These are phyloP conservation scores for Aspergillus funiculosus DNA, from an alignment of 495 filamentous ascomycete genomes.

Conservation along the genomic window DNA sequence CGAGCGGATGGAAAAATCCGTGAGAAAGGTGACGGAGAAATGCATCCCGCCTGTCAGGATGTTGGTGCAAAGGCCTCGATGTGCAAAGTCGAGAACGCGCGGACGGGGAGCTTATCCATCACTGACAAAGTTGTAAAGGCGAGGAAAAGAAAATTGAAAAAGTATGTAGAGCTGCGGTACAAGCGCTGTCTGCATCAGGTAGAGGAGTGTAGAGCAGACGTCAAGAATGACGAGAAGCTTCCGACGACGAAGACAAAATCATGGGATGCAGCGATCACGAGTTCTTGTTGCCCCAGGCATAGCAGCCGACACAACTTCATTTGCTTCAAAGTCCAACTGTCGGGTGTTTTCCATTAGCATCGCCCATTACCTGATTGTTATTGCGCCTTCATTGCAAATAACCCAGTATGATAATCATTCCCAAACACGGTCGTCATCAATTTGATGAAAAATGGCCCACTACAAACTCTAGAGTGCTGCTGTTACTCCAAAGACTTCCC, in stretches of 20 bases:
- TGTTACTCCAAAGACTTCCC: too few species aligned
- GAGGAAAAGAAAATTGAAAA: too few species aligned
- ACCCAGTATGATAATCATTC: neutral
- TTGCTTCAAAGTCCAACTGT: neutral
- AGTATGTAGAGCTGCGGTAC: too few species aligned
- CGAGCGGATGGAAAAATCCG: slow-evolving; percentile 18
- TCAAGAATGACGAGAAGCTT: too few species aligned
- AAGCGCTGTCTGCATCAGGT: too few species aligned
- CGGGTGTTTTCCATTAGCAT: neutral
- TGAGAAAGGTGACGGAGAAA: slow-evolving; percentile 17
- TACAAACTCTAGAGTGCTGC: too few species aligned
- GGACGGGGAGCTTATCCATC: too few species aligned
- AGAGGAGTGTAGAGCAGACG: too few species aligned
- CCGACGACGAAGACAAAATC: neutral
- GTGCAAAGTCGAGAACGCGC: neutral
- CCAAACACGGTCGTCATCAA: neutral
- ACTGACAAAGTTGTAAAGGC: neutral
- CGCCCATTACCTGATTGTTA: neutral
- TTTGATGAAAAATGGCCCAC: too few species aligned
- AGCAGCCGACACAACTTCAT: neutral
- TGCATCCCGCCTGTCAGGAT: slow-evolving; percentile 22
- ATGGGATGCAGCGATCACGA: slow-evolving; percentile 1
- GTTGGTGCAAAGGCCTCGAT: neutral
- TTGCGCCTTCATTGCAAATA: too few species aligned
- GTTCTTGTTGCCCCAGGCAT: neutral